Percentiles rank a stretch among this genome's conserved stretches.
Conservation (phyloP, 331 rosid genomes). For the Acacia concinna region DNA sequence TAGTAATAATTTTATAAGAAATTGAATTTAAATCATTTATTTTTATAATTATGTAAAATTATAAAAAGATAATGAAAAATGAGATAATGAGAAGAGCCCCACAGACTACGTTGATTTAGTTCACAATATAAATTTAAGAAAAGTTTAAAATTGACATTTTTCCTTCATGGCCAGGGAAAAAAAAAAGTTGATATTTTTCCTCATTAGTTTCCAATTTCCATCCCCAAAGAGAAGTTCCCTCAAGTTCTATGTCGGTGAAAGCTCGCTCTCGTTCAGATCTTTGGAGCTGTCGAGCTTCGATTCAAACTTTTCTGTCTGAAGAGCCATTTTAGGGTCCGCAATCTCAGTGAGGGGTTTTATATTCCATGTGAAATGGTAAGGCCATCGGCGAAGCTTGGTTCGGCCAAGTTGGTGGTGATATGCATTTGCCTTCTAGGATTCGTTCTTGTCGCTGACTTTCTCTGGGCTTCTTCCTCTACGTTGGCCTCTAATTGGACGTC, state of each 20-base stretch:
- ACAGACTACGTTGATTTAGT: too few relatives aligned
- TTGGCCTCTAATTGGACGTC: conserved; percentile 42
- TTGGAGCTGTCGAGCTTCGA: neutral
- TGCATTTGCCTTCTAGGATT: conserved; percentile 62
- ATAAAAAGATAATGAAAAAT: too few relatives aligned
- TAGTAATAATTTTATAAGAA: too few relatives aligned
- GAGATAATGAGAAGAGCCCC: too few relatives aligned
- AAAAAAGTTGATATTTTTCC: too few relatives aligned
- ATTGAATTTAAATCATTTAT: too few relatives aligned
- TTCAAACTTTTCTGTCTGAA: neutral
- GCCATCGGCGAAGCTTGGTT: conserved; percentile 55
- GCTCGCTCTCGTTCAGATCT: conserved; percentile 14
- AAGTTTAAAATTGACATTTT: too few relatives aligned
- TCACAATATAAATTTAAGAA: too few relatives aligned
- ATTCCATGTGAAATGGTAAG: conserved; percentile 51
- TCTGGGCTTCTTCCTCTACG: conserved; percentile 65
- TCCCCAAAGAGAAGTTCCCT: neutral
- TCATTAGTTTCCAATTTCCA: neutral
- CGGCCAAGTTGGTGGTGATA: conserved; percentile 54
- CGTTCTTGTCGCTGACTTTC: conserved; percentile 63
- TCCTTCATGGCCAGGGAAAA: too few relatives aligned
- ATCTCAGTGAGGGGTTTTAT: neutral
- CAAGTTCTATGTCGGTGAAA: neutral
- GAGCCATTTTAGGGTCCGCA: neutral
- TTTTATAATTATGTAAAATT: too few relatives aligned